Evolutionary conservation across 116 monocot species (phyloP), one percentile per base, ranked within the genome.

Genomic region (Papilionanthe hybrid): DNA sequence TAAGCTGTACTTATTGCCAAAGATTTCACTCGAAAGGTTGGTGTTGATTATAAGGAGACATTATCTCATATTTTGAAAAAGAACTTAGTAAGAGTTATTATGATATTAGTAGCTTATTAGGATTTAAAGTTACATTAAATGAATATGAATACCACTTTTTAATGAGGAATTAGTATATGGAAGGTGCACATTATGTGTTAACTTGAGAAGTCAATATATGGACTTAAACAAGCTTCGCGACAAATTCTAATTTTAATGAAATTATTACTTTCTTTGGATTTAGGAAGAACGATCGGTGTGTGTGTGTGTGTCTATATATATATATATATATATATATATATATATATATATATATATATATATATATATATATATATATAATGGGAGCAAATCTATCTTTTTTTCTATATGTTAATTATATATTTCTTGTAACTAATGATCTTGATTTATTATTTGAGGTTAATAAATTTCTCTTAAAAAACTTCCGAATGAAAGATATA

Each of bases 71-170:
- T 69, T 69, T 69, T 25, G 19, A 37, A 20, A 20, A 56, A 15
- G 4, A 15, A 56, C 56, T 45, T 6, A 45, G 1, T 56, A 20
- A 20, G 56, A 56, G 3, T 56, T 10, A 45, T 56, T 56, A 5
- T 65, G 22, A 5, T 19, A n/a, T 23, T 65, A 5, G 65, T 65
- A 5, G 4, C 65, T 48, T 49, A 22, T 48, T 75, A 75, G 49
- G n/a, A 75, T 48, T 75, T 75, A 75, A 22, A 75, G 75, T 25
- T 75, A 22, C 47, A 75, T 25, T 48, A 75, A 75, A 49, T 75
- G 25, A 48, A 75, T 48, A 42, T 75, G 4, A 75, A 75, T 50
- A 32, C 4, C 19, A 37, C 4, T 37, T 37, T 17, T 1, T 42
- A 9, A 72, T 32, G 72, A 72, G 17, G 37, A 72, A 5, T 37